Conservation (phyloP, 2,329 filamentous ascomycete species). For the Zymoseptoria pseudotritici region DNA sequence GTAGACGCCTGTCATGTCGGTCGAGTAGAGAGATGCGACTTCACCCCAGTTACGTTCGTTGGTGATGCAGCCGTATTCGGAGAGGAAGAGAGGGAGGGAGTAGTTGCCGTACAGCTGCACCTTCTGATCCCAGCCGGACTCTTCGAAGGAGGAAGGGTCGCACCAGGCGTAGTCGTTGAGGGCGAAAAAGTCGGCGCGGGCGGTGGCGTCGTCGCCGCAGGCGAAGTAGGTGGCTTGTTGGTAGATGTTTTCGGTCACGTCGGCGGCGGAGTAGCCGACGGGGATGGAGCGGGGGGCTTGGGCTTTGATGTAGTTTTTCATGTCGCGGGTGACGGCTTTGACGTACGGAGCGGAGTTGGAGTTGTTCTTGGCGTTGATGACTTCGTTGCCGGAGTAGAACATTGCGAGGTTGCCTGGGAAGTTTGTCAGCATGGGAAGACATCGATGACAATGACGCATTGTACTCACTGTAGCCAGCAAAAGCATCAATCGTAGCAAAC, state of each 20-base stretch:
- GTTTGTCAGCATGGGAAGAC: background rate
- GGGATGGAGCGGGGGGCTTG: constrained; percentile 61
- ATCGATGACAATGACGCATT: constrained; percentile 38
- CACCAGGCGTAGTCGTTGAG: constrained; percentile 90
- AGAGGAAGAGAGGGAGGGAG: constrained; percentile 83
- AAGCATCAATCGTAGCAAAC: constrained; percentile 81
- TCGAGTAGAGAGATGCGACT: constrained; percentile 68
- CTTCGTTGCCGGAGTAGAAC: constrained; percentile 75
- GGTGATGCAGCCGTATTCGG: constrained; percentile 83
- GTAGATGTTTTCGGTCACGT: constrained; percentile 75
- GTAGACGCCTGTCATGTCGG: constrained; percentile 80
- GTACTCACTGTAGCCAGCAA: constrained; percentile 56
- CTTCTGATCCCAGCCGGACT: constrained; percentile 78
- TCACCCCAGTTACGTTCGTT: constrained; percentile 77
- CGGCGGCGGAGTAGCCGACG: constrained; percentile 78
- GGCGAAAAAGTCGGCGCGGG: constrained; percentile 76
- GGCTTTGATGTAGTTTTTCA: constrained; percentile 72
- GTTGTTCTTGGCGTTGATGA: constrained; percentile 56
- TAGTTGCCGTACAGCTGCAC: constrained; percentile 81
- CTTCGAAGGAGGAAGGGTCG: constrained; percentile 58
- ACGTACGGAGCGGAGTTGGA: constrained; percentile 61
- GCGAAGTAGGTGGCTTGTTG: constrained; percentile 88
- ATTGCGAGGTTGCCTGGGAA: constrained; percentile 65
- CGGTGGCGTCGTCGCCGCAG: constrained; percentile 70
- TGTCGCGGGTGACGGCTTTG: constrained; percentile 66